Conservation (phyloP, 2,329 filamentous ascomycete genomes). For the Aspergillus novofumigatus region DNA sequence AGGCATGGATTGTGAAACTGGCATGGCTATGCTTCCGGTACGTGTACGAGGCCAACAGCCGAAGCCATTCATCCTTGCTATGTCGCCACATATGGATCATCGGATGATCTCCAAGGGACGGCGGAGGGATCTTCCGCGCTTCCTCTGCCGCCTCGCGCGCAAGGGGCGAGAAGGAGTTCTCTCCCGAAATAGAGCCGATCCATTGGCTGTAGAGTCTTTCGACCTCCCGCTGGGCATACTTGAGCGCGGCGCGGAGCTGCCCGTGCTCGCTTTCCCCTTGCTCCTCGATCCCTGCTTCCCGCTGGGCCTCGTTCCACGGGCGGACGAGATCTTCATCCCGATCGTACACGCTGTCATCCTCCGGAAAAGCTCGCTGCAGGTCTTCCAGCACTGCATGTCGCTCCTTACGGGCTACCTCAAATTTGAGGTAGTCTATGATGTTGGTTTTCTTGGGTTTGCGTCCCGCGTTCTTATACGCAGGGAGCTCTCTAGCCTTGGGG, state of each 20-base stretch:
- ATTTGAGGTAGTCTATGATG: conserved; percentile 44
- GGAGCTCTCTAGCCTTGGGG: conserved; percentile 22
- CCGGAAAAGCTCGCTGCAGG: conserved; percentile 27
- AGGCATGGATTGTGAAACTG: conserved; percentile 28
- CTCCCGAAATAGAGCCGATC: conserved; percentile 6
- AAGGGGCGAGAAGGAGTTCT: conserved; percentile 16
- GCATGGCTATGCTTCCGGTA: conserved; percentile 23
- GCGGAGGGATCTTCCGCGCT: conserved; percentile 28
- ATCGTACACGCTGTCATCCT: conserved; percentile 7
- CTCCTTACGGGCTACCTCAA: conserved; percentile 34
- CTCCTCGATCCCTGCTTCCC: conserved; percentile 18
- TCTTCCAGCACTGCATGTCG: conserved; percentile 26
- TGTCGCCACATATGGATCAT: conserved; percentile 33
- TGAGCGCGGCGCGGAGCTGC: conserved; percentile 17
- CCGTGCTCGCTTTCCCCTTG: conserved; percentile 5
- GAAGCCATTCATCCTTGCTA: conserved; percentile 27
- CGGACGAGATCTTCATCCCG: conserved; percentile 35
- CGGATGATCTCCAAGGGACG: conserved; percentile 27
- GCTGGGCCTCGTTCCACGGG: conserved; percentile 25
- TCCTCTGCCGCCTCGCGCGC: conserved; percentile 26
- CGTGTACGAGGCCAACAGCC: conserved; percentile 37
- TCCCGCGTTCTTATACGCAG: conserved; percentile 36
- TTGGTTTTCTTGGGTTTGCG: conserved; percentile 26
- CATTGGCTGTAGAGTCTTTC: conserved; percentile 18
- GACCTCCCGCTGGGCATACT: conserved; percentile 18